Base-by-base conservation (phyloP, 495 filamentous ascomycete species). In the Penicillium herquei region DNA sequence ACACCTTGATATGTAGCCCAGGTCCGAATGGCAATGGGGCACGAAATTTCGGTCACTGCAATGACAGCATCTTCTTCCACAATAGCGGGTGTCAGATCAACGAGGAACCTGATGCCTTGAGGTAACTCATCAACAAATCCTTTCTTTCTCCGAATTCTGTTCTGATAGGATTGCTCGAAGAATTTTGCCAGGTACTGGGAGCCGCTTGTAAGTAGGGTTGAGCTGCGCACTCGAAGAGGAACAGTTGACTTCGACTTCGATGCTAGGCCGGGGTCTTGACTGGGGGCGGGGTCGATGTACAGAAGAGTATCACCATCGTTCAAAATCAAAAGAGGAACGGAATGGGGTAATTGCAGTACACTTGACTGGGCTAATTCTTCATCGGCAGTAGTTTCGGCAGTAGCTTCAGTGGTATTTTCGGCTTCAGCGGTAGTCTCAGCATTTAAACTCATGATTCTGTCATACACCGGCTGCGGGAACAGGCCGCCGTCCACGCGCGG, bases 71-170 rank as follows among this genome's bases (percentile, higher is more conserved):
- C 84, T 1, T 86, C 78, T 4, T 84, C 85, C 48, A 82, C 73
- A 1, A 61, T 61, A 0, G 81, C 80, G 13, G 84, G 84, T 1
- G 84, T 87, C 14, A 87, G 73, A 57, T 88, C 86, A 51, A 88
- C 59, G 13, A 87, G 65, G 55, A 78, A 87, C 46, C 79, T 77
- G 60, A 85, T 68, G 1, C 72, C 72, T 0, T 54, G 41, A 0
- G 75, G 75, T n/a, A 81, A 61, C 8, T 48, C 45, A 3, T 64
- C 58, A 6, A 52, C 45, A 8, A 75, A 61, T 0, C 65, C 63
- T 18, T 72, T 75, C 42, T 67, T 70, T 30, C 66, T 70, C 17
- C 56, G 58, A 11, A 63, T 57, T 6, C 63, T 60, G 5, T 48
- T 49, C 7, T 74, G 68, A 1, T 62, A 52, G 21, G 68, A 59